A percentile compares a stretch with the other conserved stretches of the same genome.
Evolutionary conservation across 2,329 filamentous ascomycete genomes (phyloP).

Genomic region (Penicillium sp.): DNA sequence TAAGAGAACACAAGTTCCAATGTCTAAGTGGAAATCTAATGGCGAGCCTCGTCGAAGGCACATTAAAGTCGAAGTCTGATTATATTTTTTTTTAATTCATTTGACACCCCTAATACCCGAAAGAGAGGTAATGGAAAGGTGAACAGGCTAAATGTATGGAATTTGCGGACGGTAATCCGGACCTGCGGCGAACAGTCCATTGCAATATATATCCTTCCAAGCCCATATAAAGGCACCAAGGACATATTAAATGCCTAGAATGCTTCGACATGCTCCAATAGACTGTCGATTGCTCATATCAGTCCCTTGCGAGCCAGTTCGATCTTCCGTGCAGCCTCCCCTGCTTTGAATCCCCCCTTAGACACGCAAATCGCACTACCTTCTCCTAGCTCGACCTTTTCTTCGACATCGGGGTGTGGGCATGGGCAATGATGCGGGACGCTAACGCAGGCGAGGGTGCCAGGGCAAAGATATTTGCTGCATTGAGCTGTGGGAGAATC

Average conservation of each 20-base stretch:
- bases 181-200: background rate
- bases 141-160: background rate
- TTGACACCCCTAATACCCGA: background rate
- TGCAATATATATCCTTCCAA: background rate
- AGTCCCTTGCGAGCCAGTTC: constrained; percentile 52
- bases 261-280: background rate
- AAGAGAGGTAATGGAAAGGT: background rate
- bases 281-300: constrained; percentile 32
- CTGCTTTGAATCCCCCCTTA: constrained; percentile 48
- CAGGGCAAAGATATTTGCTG: constrained; percentile 90
- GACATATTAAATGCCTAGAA: background rate
- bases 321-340: constrained; percentile 49
- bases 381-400: constrained; percentile 66
- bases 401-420: constrained; percentile 71
- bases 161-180: background rate
- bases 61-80: background rate
- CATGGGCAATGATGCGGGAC: constrained; percentile 98
- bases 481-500: constrained; percentile 65
- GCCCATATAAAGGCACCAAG: background rate
- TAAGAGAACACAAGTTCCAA: background rate
- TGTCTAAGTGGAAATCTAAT: background rate
- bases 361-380: constrained; percentile 51
- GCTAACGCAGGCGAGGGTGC: constrained; percentile 90
- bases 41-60: background rate
- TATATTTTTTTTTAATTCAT: background rate